phyloP scores from a whole-genome alignment of 768 basidiomycete species.

The Boletus reticuloceps region DNA sequence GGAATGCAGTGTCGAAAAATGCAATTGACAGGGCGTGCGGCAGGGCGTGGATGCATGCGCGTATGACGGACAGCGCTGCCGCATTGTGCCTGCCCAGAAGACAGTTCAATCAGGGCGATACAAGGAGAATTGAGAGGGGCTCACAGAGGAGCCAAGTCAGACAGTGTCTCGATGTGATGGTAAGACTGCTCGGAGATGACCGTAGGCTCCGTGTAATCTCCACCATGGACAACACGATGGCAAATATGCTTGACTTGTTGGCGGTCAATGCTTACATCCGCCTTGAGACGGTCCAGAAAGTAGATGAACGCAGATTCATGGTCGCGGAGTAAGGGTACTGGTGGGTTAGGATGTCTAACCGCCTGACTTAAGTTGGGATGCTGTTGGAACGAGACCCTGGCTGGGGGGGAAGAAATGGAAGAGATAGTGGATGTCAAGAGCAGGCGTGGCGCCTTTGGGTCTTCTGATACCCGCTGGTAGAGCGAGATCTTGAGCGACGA shows the following conservation, averaged over 20 bases:
- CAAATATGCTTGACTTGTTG: constrained; percentile 54
- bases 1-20: constrained; percentile 88
- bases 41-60: constrained; percentile 57
- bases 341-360: constrained; percentile 20
- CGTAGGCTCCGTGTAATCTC: constrained; percentile 70
- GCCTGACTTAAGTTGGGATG: background rate
- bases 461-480: constrained; percentile 37
- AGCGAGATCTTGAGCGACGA: constrained; percentile 85
- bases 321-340: constrained; percentile 42
- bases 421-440: constrained; percentile 51
- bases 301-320: constrained; percentile 62
- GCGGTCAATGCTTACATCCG: constrained; percentile 41
- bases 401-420: constrained; percentile 56
- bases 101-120: background rate
- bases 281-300: constrained; percentile 50
- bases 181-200: constrained; percentile 64
- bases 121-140: constrained; percentile 25
- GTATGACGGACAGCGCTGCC: constrained; percentile 57
- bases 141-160: constrained; percentile 78
- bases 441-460: constrained; percentile 39
- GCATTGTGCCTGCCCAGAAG: constrained; percentile 52
- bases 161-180: constrained; percentile 70
- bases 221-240: constrained; percentile 87
- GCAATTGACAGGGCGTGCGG: constrained; percentile 73
- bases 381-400: constrained; percentile 47